Base-by-base conservation (phyloP, 306 rosid species). In the Begonia masoniana region DNA sequence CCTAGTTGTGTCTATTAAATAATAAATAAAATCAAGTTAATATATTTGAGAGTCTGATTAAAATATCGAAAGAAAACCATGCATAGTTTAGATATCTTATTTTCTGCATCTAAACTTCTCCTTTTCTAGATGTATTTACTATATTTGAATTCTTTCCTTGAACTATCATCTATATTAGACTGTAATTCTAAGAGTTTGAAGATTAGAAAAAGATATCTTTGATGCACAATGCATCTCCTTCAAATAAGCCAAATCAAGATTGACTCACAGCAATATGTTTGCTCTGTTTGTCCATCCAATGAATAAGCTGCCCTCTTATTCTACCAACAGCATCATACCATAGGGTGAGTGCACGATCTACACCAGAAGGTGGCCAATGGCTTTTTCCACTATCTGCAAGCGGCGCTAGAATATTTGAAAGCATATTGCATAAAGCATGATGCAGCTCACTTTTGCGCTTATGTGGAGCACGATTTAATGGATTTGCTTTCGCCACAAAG, bases 241-340 rank as follows among this genome's bases (percentile, higher is more conserved):
- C 12, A 14, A 52, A 8, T n/a, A 47, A 50, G 13, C 15, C 15
- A 36, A 64, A 13, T 21, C 12, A 10, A 15, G 68, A 43, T 59
- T 63, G 58, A 67, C 94, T 68, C 65, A 92, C 99, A 61, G 96
- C 76, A 54, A 92, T 72, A 73, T 92, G 99, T 71, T 92, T 92
- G 95, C 95, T 92, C 71, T 92, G 96, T 74, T 79, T 92, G 48
- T 92, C 99, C 95, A 92, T 92, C 99, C 99, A 92, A 51, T 84
- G 84, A 65, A 79, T 62, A 48, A 92, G 86, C 62, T 78, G 88
- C 58, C 64, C 68, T 71, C 96, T 78, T 60, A 92, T 92, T 58
- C 99, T 78, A 54, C 96, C 95, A 77, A 92, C 99, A 73, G 99
- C 99, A 62, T 92, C 99, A 68, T 73, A 79, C 99, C 99, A 92